These are phyloP conservation scores for Zasmidium cellare DNA, from an alignment of 2,329 filamentous ascomycete species.

Conservation along the genomic window DNA sequence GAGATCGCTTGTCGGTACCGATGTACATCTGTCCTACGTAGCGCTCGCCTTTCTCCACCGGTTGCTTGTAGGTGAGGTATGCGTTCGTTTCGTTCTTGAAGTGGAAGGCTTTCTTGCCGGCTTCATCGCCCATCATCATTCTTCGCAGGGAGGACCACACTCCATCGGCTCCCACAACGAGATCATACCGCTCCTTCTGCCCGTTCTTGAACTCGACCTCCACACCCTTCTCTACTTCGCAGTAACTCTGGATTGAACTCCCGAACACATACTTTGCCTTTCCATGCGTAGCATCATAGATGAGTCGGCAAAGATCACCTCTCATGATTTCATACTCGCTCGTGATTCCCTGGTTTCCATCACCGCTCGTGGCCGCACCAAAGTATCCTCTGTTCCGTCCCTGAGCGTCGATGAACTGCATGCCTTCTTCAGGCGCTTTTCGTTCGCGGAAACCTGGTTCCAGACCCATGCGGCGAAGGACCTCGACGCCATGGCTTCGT, in stretches of 20 bases:
- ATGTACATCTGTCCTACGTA: conserved; percentile 6
- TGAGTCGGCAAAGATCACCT: conserved; percentile 32
- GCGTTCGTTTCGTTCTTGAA: neutral
- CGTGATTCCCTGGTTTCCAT: conserved; percentile 36
- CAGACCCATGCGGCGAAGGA: conserved; percentile 44
- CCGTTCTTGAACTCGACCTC: conserved; percentile 19
- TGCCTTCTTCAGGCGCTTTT: conserved; percentile 43
- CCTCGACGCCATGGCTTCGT: conserved; percentile 42
- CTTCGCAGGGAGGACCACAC: conserved; percentile 20
- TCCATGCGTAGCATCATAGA: conserved; percentile 8
- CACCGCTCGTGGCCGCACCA: conserved; percentile 25
- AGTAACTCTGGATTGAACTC: conserved; percentile 14
- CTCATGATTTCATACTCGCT: conserved; percentile 42
- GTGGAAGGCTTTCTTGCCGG: conserved; percentile 1
- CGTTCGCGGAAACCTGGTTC: conserved; percentile 37
- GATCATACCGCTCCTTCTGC: conserved; percentile 19
- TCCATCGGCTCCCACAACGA: conserved; percentile 30
- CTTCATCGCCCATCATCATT: conserved; percentile 25
- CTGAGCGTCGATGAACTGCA: conserved; percentile 38
- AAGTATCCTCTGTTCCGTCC: conserved; percentile 23
- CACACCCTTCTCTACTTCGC: neutral
- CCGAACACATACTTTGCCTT: conserved; percentile 13
- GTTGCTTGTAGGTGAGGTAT: conserved; percentile 2
- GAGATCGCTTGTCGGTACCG: conserved; percentile 1
- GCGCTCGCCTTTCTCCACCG: conserved; percentile 3